phyloP scores from a whole-genome alignment of 192 early-diverging fungal species.

The Umbelopsis sp. region DNA sequence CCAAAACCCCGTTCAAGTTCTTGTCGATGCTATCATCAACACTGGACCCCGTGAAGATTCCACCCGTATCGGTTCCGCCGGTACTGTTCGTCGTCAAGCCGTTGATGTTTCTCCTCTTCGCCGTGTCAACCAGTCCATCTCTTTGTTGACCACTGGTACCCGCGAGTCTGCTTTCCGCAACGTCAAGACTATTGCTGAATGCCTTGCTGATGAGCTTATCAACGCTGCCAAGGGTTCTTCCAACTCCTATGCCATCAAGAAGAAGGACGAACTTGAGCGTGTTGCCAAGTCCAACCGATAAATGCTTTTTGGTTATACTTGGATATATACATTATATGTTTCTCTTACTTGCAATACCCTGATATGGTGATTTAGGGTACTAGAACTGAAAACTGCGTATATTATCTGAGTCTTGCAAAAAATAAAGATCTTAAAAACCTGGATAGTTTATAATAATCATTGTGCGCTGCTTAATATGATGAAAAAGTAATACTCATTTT shows the following conservation, averaged over 20 bases:
- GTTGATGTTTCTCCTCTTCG: conserved; percentile 99
- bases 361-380: conserved; percentile 5
- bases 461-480: not conserved
- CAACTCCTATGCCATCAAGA: conserved; percentile 99
- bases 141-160: conserved; percentile 92
- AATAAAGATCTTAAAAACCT: conserved; percentile 11
- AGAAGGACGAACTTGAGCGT: conserved; percentile 98
- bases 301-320: conserved; percentile 20
- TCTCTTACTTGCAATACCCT: conserved; percentile 1
- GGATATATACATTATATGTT: conserved; percentile 2
- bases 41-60: conserved; percentile 99
- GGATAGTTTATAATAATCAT: not conserved
- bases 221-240: conserved; percentile 96
- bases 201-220: conserved; percentile 99
- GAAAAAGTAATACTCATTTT: not conserved
- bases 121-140: conserved; percentile 96
- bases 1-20: conserved; percentile 96
- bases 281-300: conserved; percentile 65
- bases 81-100: conserved; percentile 98
- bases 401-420: not conserved
- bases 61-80: conserved; percentile 95
- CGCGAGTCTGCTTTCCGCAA: conserved; percentile 99
- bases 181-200: conserved; percentile 99
- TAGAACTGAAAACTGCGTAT: not conserved
- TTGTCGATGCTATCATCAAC: conserved; percentile 99